Base-by-base conservation (phyloP, 345 rosid species). In the Aquilaria yunnanensis region DNA sequence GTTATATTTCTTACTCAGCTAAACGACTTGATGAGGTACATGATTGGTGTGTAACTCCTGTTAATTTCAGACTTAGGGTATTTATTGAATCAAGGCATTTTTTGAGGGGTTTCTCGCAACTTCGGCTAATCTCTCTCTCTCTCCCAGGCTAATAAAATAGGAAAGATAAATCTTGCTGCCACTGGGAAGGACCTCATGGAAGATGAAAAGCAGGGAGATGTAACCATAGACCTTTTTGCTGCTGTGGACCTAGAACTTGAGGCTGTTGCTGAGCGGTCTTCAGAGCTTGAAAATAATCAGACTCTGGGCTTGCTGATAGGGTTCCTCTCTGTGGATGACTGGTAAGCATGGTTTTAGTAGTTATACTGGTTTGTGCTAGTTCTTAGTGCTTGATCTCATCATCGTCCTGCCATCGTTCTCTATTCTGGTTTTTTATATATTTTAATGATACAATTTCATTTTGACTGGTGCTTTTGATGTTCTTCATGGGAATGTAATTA, bases 121-220 rank as follows among this genome's bases (percentile, higher is more conserved):
- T 12, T 48, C 56, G 52, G 16, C 31, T 47, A 16, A 14, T 53
- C 31, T 51, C 12, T 63, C 48, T 56, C 30, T 47, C 43, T 51
- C 72, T 11, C 75, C 70, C 75, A 91, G 99, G 99, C 99, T 68
- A 87, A 89, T 75, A 95, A 89, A 79, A 91, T 95, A 67, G 99
- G 99, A 51, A 91, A 79, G 75, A 91, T 95, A 80, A 95, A 95
- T 75, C 93, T 95, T 59, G 99, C 99, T 76, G 99, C 99, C 50
- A 91, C 88, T 50, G 99, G 99, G 69, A 95, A 89, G 81, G 99
- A 95, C 81, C 93, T 95, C 68, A 90, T 94, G 97, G 99, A 95
- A 64, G 99, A 95, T 47, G 99, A 95, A 73, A 95, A 95, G 64
- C 99, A 78, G 80, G 99, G 88, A 76, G 97, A 95, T 76, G 91